Evolutionary conservation across 116 monocot species (phyloP).

Genomic region (Papilionanthe hybrid): DNA sequence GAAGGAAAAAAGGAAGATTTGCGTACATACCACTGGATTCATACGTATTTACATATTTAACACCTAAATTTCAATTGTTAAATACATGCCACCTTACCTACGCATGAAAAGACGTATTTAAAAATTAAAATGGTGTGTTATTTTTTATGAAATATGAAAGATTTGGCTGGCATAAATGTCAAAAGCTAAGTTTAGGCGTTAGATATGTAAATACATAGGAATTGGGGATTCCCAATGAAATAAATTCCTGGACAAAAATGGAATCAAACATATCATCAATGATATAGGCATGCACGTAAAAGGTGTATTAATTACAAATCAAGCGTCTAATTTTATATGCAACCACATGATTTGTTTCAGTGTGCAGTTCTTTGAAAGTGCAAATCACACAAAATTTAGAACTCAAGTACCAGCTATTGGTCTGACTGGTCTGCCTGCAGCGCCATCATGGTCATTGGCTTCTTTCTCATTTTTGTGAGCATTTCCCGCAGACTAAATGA

Average conservation of each 20-base stretch:
- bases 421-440: slow-evolving; percentile 26
- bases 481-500: slow-evolving; percentile 85
- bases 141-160: too few species aligned
- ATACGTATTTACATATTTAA: too few species aligned
- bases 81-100: too few species aligned
- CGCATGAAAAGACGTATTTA: too few species aligned
- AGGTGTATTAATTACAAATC: background rate
- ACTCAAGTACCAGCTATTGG: slow-evolving; percentile 36
- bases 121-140: too few species aligned
- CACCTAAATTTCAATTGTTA: too few species aligned
- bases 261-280: background rate
- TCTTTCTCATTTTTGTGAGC: slow-evolving; percentile 50
- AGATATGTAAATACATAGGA: too few species aligned
- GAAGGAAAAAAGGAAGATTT: background rate
- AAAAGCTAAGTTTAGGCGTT: too few species aligned
- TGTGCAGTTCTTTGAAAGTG: background rate
- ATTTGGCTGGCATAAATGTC: too few species aligned
- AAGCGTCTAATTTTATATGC: background rate
- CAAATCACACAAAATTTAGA: background rate
- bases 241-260: background rate
- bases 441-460: slow-evolving; percentile 26
- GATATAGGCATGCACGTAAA: background rate
- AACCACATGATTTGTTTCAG: background rate
- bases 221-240: background rate
- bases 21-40: background rate